These are phyloP conservation scores for Dictyophora rubrovolvata DNA, from an alignment of 768 basidiomycete species.

Conservation along the genomic window DNA sequence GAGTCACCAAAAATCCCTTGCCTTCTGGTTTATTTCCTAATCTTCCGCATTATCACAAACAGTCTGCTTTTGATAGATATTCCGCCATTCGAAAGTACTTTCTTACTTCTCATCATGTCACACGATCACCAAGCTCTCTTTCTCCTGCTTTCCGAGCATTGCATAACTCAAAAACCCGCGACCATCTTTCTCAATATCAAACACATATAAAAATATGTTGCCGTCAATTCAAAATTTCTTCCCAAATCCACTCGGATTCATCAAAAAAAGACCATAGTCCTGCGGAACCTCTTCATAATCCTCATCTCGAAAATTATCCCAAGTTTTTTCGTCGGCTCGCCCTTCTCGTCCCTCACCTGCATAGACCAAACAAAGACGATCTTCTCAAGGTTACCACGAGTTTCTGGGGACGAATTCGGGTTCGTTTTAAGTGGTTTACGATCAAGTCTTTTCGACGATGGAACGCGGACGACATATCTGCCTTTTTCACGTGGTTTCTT, in stretches of 20 bases:
- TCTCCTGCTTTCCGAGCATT: no score
- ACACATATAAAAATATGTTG: not conserved
- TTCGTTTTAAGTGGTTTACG: conserved; percentile 97
- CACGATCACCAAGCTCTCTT: no score
- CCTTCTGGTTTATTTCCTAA: no score
- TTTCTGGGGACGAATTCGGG: conserved; percentile 83
- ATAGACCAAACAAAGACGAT: conserved; percentile 77
- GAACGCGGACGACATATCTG: conserved; percentile 94
- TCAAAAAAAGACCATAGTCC: not conserved
- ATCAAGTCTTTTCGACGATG: conserved; percentile 91
- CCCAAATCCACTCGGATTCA: conserved; percentile 14
- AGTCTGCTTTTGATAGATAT: conserved; percentile 43
- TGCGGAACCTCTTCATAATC: not conserved
- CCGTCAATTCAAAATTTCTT: conserved; percentile 8
- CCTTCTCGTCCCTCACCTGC: conserved; percentile 54
- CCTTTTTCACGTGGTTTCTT: conserved; percentile 91
- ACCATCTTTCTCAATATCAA: not conserved
- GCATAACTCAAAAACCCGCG: not conserved
- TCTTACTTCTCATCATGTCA: no score
- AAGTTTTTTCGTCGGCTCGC: conserved; percentile 76
- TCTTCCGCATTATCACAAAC: no score
- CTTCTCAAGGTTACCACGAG: conserved; percentile 76
- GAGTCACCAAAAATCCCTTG: no score
- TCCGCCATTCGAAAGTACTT: conserved; percentile 50
- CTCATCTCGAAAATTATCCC: conserved; percentile 55